Evolutionary conservation across 2,329 filamentous ascomycete genomes (phyloP).

Genomic region (Fusarium oxysporum): DNA sequence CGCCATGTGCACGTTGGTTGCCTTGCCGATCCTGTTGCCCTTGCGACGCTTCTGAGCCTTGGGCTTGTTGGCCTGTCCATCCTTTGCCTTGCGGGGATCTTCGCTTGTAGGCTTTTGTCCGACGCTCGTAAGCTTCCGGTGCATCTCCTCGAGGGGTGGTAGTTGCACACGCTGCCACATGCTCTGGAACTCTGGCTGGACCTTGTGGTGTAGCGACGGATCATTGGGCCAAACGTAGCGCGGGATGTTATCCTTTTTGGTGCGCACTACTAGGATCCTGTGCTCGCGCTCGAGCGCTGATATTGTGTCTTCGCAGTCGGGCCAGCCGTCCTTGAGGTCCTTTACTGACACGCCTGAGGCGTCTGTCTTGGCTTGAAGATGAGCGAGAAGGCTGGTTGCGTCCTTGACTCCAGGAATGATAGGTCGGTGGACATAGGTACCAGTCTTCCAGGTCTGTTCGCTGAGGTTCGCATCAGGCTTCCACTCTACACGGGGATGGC

Average conservation of each 20-base stretch:
- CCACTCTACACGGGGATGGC: slow-evolving; percentile 70
- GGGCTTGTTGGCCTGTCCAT: slow-evolving; percentile 62
- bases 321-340: slow-evolving; percentile 97
- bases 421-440: slow-evolving; percentile 86
- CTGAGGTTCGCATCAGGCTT: slow-evolving; percentile 68
- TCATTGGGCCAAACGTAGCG: slow-evolving; percentile 92
- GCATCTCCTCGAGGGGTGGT: slow-evolving; percentile 80
- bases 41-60: slow-evolving; percentile 80
- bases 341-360: slow-evolving; percentile 85
- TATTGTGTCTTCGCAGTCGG: slow-evolving; percentile 82
- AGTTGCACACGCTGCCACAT: slow-evolving; percentile 87
- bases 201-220: slow-evolving; percentile 76
- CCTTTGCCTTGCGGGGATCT: slow-evolving; percentile 68
- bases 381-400: slow-evolving; percentile 79
- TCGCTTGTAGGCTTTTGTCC: slow-evolving; percentile 88
- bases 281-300: slow-evolving; percentile 81
- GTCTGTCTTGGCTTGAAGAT: slow-evolving; percentile 84
- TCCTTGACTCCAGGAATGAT: slow-evolving; percentile 83
- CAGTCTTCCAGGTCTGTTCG: slow-evolving; percentile 73
- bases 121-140: slow-evolving; percentile 79
- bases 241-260: slow-evolving; percentile 91
- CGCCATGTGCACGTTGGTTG: slow-evolving; percentile 89
- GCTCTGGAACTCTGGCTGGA: slow-evolving; percentile 84
- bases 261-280: slow-evolving; percentile 85
- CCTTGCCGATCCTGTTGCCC: slow-evolving; percentile 77